Evolutionary conservation across 257 asterid species (phyloP), one percentile per base, ranked within the genome.

Genomic region (Nicotiana obtusifolia): DNA sequence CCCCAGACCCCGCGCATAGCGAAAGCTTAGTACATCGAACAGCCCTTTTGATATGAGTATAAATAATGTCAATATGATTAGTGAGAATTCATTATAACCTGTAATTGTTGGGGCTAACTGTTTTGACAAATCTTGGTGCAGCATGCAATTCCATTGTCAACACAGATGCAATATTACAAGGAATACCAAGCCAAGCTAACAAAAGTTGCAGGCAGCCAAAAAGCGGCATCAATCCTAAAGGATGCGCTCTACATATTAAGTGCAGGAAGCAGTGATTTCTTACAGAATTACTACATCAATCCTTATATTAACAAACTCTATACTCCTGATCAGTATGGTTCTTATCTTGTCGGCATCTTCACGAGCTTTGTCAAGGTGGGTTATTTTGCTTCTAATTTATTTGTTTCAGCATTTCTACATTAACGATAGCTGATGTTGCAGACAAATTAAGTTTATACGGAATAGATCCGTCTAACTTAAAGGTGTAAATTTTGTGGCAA

Each of bases 221-320:
- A 88, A 54, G 90, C 99, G 2, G 86, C 94, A 5, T 76, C 93
- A 0, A 92, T 91, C 14, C 54, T 92, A 6, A 88, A 84, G 60
- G 95, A 69, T 76, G 97, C 97, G 13, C 62, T 96, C 15, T 96
- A 92, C 82, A 3, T 96, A 2, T 75, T 94, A 5, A 65, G 98
- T 10, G 85, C 91, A 4, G 99, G 99, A 13, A 94, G 90, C 88
- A 92, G 98, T 73, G 99, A 96, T 67, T 96, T 87, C 57, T 54
- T 96, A 30, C 99, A 94, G 88, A 96, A 96, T 82, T 96, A 96
- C 83, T 96, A 96, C 75, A 76, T 94, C 35, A 92, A 96, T 84
- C 97, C 98, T 80, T 86, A 86, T 69, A 84, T 94, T 84, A 88
- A 93, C 90, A 90, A 87, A 77, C 85, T 86, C 83, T 91, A 85